Percentiles rank a stretch among this genome's conserved stretches.
These are phyloP conservation scores for Kwoniella mangroviensis DNA, from an alignment of 768 basidiomycete species.

Conservation along the genomic window DNA sequence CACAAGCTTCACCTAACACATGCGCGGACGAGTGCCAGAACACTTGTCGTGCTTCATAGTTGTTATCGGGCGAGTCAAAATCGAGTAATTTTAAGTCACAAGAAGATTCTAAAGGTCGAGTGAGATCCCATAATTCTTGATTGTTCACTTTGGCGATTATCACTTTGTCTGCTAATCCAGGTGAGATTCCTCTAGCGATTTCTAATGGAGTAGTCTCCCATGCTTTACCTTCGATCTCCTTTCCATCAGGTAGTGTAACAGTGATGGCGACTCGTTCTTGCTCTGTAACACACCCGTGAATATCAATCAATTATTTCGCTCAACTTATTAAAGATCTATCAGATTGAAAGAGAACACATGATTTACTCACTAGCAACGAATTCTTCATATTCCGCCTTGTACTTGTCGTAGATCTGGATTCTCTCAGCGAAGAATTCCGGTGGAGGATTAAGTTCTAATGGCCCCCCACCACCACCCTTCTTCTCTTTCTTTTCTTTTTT, in stretches of 20 bases:
- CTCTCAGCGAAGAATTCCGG: slow-evolving; percentile 89
- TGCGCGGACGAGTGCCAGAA: slow-evolving; percentile 99
- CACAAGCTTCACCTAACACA: slow-evolving; percentile 93
- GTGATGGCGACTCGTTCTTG: slow-evolving; percentile 83
- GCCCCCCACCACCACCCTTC: slow-evolving; percentile 40
- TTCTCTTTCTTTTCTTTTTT: slow-evolving; percentile 56
- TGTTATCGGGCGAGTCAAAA: slow-evolving; percentile 67
- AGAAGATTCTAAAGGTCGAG: slow-evolving; percentile 86
- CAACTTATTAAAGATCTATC: too few species aligned
- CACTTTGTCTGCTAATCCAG: slow-evolving; percentile 80
- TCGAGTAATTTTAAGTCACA: slow-evolving; percentile 82
- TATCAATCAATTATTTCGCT: not conserved
- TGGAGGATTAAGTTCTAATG: slow-evolving; percentile 63
- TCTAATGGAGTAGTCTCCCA: slow-evolving; percentile 96
- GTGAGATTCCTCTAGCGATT: slow-evolving; percentile 83
- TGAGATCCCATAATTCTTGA: slow-evolving; percentile 83
- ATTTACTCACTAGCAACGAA: slow-evolving; percentile 70
- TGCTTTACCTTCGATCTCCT: slow-evolving; percentile 77
- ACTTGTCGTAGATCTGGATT: slow-evolving; percentile 82
- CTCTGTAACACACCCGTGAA: slow-evolving; percentile 34
- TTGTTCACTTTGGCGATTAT: slow-evolving; percentile 86
- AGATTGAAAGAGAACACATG: not conserved
- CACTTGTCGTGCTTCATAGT: slow-evolving; percentile 79
- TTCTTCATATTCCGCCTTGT: slow-evolving; percentile 81
- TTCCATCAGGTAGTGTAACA: slow-evolving; percentile 84